Evolutionary conservation across 495 filamentous ascomycete species (phyloP).

Genomic region (Aspergillus bridgeri): DNA sequence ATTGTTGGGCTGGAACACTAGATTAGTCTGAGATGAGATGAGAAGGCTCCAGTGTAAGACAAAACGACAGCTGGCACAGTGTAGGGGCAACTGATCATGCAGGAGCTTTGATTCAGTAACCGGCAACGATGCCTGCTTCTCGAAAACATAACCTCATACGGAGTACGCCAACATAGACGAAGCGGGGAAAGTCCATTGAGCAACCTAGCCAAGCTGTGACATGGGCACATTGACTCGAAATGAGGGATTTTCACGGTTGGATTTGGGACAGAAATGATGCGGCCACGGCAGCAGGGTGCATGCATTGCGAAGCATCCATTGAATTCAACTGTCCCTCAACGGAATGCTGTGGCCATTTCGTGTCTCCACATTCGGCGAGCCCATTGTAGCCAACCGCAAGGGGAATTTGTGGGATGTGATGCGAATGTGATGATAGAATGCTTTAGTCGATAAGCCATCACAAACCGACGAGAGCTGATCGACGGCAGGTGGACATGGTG

Average conservation of each 20-base stretch:
- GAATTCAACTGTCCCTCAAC: constrained; percentile 33
- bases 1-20: constrained; percentile 21
- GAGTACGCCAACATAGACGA: constrained; percentile 20
- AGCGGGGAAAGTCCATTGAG: constrained; percentile 35
- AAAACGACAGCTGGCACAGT: constrained; percentile 41
- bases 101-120: constrained; percentile 35
- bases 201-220: constrained; percentile 29
- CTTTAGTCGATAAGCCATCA: constrained; percentile 40
- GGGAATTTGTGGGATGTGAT: constrained; percentile 26
- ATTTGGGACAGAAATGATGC: constrained; percentile 27
- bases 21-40: constrained; percentile 22
- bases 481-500: constrained; percentile 26
- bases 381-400: constrained; percentile 37
- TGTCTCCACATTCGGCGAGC: constrained; percentile 36
- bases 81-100: constrained; percentile 34
- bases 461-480: constrained; percentile 38
- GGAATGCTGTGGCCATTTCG: constrained; percentile 34
- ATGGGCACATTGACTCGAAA: constrained; percentile 25
- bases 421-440: constrained; percentile 31
- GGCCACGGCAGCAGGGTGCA: constrained; percentile 40
- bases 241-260: constrained; percentile 45
- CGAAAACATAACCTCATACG: constrained; percentile 19
- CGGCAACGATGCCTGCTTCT: constrained; percentile 17
- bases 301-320: constrained; percentile 43
- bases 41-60: constrained; percentile 34